Base-by-base conservation (phyloP, 345 rosid genomes). In the Moricandia moricandioides region DNA sequence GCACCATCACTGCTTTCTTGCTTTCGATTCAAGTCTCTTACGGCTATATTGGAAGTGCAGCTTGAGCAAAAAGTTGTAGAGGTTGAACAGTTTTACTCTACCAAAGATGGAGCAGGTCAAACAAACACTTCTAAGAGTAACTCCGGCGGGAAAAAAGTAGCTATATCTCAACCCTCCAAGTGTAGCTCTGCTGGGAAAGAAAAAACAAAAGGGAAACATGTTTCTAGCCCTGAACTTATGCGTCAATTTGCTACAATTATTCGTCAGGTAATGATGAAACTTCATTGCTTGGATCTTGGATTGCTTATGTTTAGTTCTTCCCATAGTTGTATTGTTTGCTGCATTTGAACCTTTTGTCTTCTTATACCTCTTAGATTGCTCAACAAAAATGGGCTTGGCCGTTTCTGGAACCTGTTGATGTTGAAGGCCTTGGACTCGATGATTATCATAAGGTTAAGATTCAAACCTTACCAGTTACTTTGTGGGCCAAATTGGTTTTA, bases 341-440 rank as follows among this genome's bases (percentile, higher is more conserved):
- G 24, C 24, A 21, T 21, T 40, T 1, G 3, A 64, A 49, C 56
- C 18, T 63, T 67, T 26, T 29, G 52, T 71, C 16, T 31, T 64
- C 40, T 75, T 47, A 47, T 30, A 30, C 47, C 21, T 77, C 43
- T 47, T 85, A 90, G 96, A 74, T 90, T 71, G 83, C 89, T 47
- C 86, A 80, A 82, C 93, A 86, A 81, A 85, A 82, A 77, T 88
- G 91, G 96, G 96, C 91, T 29, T 78, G 78, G 85, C 96, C 93
- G 54, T 90, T 90, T 63, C 57, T 81, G 89, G 71, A 87, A 67
- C 96, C 96, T 39, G 96, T 90, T 35, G 96, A 90, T 78, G 93
- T 88, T 62, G 56, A 81, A 77, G 88, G 93, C 63, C 93, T 88
- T 70, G 86, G 85, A 66, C 85, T 90, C 81, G 75, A 87, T 76